Percentiles rank a stretch among this genome's conserved stretches.
Conservation (phyloP, 768 basidiomycete species). For the Suillus ampliporus region DNA sequence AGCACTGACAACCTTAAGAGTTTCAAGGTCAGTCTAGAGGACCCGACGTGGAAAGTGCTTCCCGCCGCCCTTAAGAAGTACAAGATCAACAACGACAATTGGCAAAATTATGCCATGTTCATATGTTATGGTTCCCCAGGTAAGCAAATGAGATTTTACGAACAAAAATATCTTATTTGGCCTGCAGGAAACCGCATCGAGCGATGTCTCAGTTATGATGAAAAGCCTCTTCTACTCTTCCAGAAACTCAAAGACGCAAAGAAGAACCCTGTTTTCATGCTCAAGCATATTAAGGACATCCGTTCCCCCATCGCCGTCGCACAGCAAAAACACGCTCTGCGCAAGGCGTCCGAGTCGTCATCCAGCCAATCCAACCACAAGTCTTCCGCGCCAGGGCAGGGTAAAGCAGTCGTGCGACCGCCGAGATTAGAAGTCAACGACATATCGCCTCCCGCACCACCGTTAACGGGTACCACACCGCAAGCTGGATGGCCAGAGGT, state of each 20-base stretch:
- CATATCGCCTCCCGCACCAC: slow-evolving; percentile 53
- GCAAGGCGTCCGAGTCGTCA: slow-evolving; percentile 64
- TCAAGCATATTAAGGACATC: slow-evolving; percentile 92
- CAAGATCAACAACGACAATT: slow-evolving; percentile 97
- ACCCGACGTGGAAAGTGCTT: slow-evolving; percentile 98
- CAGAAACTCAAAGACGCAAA: slow-evolving; percentile 96
- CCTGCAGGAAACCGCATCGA: slow-evolving; percentile 75
- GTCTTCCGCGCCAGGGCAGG: slow-evolving; percentile 33
- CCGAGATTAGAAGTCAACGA: slow-evolving; percentile 76
- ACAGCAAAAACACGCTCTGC: slow-evolving; percentile 91
- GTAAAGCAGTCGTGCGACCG: slow-evolving; percentile 54
- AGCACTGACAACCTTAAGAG: slow-evolving; percentile 82
- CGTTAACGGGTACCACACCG: slow-evolving; percentile 63
- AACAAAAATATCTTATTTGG: slow-evolving; percentile 1
- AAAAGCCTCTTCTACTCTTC: slow-evolving; percentile 96
- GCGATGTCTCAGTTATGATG: slow-evolving; percentile 95
- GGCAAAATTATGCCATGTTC: slow-evolving; percentile 99
- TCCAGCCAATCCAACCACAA: slow-evolving; percentile 28
- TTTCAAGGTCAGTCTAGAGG: slow-evolving; percentile 97
- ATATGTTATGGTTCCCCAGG: slow-evolving; percentile 96
- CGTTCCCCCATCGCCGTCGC: slow-evolving; percentile 97
- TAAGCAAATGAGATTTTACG: slow-evolving; percentile 39
- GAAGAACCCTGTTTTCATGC: slow-evolving; percentile 99
- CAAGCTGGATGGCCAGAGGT: slow-evolving; percentile 81
- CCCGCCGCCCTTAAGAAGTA: slow-evolving; percentile 99